Conservation (phyloP, 345 rosid species). For the Noccaea bulbosa region DNA sequence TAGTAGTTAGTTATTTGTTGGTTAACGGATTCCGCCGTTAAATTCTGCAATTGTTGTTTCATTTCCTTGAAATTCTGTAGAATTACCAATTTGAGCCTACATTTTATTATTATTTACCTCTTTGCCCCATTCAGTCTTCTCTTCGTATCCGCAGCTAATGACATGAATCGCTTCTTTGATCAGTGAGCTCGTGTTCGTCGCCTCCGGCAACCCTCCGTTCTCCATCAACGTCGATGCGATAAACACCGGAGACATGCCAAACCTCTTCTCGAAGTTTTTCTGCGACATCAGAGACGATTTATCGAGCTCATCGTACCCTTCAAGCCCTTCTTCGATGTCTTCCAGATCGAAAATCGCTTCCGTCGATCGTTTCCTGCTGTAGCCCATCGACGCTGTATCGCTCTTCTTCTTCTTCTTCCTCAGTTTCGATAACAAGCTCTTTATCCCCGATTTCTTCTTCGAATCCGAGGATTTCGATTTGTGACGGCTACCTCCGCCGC, state of each 20-base stretch:
- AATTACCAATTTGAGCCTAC: background rate
- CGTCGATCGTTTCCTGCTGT: conserved; percentile 61
- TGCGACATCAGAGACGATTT: conserved; percentile 95
- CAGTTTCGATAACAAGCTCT: conserved; percentile 58
- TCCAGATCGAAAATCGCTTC: conserved; percentile 70
- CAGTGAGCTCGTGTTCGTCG: conserved; percentile 69
- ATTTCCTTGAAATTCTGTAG: background rate
- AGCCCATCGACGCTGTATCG: conserved; percentile 58
- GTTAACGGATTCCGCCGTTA: no score
- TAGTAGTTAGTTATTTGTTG: no score
- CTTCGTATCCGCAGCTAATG: conserved; percentile 90
- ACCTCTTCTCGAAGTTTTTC: conserved; percentile 92
- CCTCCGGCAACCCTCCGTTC: conserved; percentile 95
- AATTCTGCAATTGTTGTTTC: background rate
- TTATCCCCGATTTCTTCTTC: conserved; percentile 69
- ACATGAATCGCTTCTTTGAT: conserved; percentile 98
- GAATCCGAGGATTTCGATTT: conserved; percentile 56
- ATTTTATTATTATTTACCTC: conserved; percentile 55
- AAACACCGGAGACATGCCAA: conserved; percentile 89
- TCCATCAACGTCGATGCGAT: conserved; percentile 93
- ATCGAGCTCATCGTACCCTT: conserved; percentile 91
- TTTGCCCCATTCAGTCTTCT: conserved; percentile 98
- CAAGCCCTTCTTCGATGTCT: conserved; percentile 98
- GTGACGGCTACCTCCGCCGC: conserved; percentile 72
- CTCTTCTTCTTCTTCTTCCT: conserved; percentile 71